Base-by-base conservation (phyloP, 2,329 filamentous ascomycete genomes). In the Fulvia fulva region DNA sequence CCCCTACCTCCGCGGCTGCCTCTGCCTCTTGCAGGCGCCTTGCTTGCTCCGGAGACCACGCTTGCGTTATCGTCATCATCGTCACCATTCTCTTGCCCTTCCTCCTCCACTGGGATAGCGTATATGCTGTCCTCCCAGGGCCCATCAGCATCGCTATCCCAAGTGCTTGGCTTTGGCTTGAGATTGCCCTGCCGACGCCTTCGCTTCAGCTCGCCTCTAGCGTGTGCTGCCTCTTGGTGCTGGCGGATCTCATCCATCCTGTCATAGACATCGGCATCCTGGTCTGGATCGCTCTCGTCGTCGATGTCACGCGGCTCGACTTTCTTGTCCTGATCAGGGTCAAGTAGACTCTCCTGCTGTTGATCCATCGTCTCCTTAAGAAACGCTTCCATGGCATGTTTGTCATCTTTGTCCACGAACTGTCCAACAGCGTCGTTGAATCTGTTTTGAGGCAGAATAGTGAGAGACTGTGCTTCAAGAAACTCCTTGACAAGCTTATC, bases 321-420 rank as follows among this genome's bases (percentile, higher is more conserved):
- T 53, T 89, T 84, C 21, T 88, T 85, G 0, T 82, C 79, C 47
- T 88, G 84, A 5, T 86, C 83, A 25, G 51, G 54, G 45, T 86
- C 78, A 69, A 92, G 86, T 12, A 80, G 61, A 59, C 78, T 71
- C 57, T 76, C 75, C 44, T 78, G 68, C 57, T 80, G 77, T 16
- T 68, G 71, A 14, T 70, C 68, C 26, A 81, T 67, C 62, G 73
- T 76, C 4, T 78, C 73, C 4, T 74, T 70, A 7, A 81, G 74
- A 58, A 81, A 81, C 12, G 70, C 73, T 61, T 78, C 73, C 86
- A 97, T 91, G 2, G 91, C 91, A 67, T 94, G 87, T 70, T 92
- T 96, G 76, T 99, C 94, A 65, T 96, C 91, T 66, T 97, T 97
- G 71, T 92, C 87, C 25, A 99, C 91, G 67, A 94, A 99, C 61